Conservation (phyloP, 352 stramenopile genomes). For the Phytopythium sindhum region DNA sequence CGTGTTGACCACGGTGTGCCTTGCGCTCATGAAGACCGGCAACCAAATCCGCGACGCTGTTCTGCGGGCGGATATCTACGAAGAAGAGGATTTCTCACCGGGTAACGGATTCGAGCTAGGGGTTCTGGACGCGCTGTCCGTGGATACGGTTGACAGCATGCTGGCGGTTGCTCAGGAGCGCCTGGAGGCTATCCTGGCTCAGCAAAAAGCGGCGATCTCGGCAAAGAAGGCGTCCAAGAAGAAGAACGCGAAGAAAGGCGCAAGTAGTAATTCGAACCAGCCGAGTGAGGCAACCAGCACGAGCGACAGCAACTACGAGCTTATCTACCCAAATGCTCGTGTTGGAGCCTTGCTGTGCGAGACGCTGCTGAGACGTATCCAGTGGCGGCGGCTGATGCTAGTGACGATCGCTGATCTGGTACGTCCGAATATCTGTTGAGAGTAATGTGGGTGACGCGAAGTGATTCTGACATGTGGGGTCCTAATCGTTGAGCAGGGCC, state of each 20-base stretch:
- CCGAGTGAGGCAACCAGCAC: background rate
- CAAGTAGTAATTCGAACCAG: constrained; percentile 4
- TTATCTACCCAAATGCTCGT: constrained; percentile 45
- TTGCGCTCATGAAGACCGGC: constrained; percentile 72
- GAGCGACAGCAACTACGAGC: constrained; percentile 22
- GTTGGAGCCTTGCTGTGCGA: constrained; percentile 57
- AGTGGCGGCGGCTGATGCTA: constrained; percentile 45
- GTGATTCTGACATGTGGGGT: background rate
- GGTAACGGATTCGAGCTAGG: constrained; percentile 64
- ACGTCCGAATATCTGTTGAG: background rate
- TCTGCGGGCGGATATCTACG: constrained; percentile 93
- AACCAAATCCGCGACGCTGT: constrained; percentile 80
- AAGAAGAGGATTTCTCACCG: constrained; percentile 94
- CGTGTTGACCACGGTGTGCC: constrained; percentile 62
- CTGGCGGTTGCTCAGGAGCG: constrained; percentile 45
- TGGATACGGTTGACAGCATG: constrained; percentile 34
- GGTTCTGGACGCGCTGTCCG: constrained; percentile 33
- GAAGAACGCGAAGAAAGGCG: constrained; percentile 46
- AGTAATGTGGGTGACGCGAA: background rate
- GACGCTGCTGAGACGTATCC: constrained; percentile 55
- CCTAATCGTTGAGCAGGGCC: constrained; percentile 14
- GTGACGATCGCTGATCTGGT: constrained; percentile 37
- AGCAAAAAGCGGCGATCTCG: constrained; percentile 36
- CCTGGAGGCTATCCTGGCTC: constrained; percentile 32
- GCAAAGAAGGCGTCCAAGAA: constrained; percentile 67